Evolutionary conservation across 805 yeast species (phyloP), one percentile per base, ranked within the genome.

Genomic region (Kluyveromyces starmeri): DNA sequence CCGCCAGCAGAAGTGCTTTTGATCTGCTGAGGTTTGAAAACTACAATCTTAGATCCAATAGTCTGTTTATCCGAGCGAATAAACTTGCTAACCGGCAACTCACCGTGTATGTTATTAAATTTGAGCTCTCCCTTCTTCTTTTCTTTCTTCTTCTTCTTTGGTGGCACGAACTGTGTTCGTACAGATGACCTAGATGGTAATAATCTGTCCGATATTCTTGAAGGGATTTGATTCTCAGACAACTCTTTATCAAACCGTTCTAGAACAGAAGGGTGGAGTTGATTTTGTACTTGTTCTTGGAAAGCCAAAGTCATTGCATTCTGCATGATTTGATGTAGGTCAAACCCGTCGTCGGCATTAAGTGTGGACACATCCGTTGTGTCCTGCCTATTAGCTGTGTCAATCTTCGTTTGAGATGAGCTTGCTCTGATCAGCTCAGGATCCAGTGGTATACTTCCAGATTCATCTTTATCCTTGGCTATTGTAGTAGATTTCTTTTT

Each of bases 221-320:
- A 18, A 6, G 33, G 19, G 5, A 30, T 4, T 7, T 30, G 33
- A 20, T 16, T 22, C 22, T 20, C 33, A 20, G 33, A 50, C 11
- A 55, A 34, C 13, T 51, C 54, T 13, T 45, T 44, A 21, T 50
- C 53, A 25, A 53, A 51, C 18, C 46, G 53, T 36, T 54, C 53
- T 42, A 52, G 46, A 2, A 42, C 47, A 7, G 50, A 39, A 7
- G 41, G 37, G 34, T 46, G 52, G 7, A 46, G 17, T 29, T 41
- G 36, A n/a, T 21, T 32, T 13, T 34, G 39, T 13, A 28, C 20
- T 25, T 46, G 80, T 40, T 77, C 73, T 40, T 73, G 79, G 66
- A 75, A 73, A 0, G 88, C 92, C 78, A 82, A 67, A 30, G 73
- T 72, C 61, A 81, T 68, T 1, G 89, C 92, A 58, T 78, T 78